A percentile compares a stretch with the other conserved stretches of the same genome.
phyloP scores from a whole-genome alignment of 441 rosid species.

The Euphorbia schlechtendalii region DNA sequence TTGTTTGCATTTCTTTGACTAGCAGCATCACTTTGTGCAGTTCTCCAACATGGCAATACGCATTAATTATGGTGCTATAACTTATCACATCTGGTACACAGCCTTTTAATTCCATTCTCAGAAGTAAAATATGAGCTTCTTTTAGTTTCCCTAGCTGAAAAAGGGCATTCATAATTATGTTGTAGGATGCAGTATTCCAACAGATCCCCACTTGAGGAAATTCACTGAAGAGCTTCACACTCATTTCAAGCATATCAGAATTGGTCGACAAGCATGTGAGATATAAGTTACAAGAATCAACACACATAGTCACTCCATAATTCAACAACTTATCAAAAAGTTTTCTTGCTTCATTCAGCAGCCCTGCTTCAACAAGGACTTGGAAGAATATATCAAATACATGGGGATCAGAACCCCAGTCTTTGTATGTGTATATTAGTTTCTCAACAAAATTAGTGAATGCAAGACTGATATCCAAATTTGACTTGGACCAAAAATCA shows the following conservation, averaged over 20 bases:
- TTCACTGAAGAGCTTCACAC: constrained; percentile 39
- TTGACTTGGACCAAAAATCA: constrained; percentile 59
- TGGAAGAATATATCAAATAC: constrained; percentile 78
- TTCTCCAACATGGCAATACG: constrained; percentile 55
- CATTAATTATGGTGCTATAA: constrained; percentile 71
- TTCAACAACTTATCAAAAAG: constrained; percentile 68
- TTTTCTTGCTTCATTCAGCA: constrained; percentile 62
- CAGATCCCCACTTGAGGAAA: constrained; percentile 52
- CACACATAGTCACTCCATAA: constrained; percentile 70
- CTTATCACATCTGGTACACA: constrained; percentile 70
- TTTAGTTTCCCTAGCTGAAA: constrained; percentile 49
- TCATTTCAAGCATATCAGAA: constrained; percentile 26
- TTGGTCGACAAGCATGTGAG: constrained; percentile 46
- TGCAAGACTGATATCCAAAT: constrained; percentile 41
- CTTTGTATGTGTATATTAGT: constrained; percentile 72
- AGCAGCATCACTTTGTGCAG: constrained; percentile 46
- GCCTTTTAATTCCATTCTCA: constrained; percentile 64
- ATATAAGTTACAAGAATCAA: constrained; percentile 70
- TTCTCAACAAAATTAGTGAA: constrained; percentile 48
- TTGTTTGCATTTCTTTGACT: constrained; percentile 56
- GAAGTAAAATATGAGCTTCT: constrained; percentile 69
- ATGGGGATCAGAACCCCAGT: constrained; percentile 77
- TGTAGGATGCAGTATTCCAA: constrained; percentile 71
- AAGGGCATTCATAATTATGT: constrained; percentile 56
- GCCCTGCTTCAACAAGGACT: constrained; percentile 59